These are phyloP conservation scores for Daldinia vernicosa DNA, from an alignment of 495 filamentous ascomycete species.

Conservation along the genomic window DNA sequence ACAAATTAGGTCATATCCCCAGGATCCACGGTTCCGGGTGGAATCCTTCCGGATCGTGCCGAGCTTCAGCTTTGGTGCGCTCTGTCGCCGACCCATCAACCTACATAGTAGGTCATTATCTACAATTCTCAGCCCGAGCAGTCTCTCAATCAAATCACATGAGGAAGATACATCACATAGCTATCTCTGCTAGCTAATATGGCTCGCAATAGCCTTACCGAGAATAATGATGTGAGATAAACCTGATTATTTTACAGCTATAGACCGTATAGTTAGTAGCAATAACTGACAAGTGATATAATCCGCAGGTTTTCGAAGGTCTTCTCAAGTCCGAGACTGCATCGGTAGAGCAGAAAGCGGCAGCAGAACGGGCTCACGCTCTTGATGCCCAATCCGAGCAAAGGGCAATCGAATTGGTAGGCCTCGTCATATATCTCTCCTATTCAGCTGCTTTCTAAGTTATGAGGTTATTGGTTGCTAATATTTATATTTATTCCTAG, in stretches of 20 bases:
- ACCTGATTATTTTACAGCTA: not conserved
- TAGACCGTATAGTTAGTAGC: constrained; percentile 8
- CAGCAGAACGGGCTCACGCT: constrained; percentile 25
- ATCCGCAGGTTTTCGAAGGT: constrained; percentile 40
- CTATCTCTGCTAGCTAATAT: constrained; percentile 27
- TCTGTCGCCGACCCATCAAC: not conserved
- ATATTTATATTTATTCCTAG: constrained; percentile 47
- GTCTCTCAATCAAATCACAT: not conserved
- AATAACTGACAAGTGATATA: not conserved
- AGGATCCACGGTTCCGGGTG: not conserved
- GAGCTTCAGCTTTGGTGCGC: constrained; percentile 18
- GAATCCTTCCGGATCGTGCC: constrained; percentile 17
- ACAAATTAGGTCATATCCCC: not conserved
- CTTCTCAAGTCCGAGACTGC: constrained; percentile 41
- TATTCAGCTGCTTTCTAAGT: not conserved
- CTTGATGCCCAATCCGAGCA: constrained; percentile 40
- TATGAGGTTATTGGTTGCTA: not conserved
- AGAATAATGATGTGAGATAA: constrained; percentile 39
- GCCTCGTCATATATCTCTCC: not conserved
- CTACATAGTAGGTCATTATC: no score
- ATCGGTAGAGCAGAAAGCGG: constrained; percentile 37
- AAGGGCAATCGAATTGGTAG: constrained; percentile 43
- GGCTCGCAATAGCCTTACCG: constrained; percentile 36
- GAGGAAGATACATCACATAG: constrained; percentile 3
- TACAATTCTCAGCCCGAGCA: constrained; percentile 9